Base-by-base conservation (phyloP, 2,329 filamentous ascomycete genomes). In the Claviceps africana region DNA sequence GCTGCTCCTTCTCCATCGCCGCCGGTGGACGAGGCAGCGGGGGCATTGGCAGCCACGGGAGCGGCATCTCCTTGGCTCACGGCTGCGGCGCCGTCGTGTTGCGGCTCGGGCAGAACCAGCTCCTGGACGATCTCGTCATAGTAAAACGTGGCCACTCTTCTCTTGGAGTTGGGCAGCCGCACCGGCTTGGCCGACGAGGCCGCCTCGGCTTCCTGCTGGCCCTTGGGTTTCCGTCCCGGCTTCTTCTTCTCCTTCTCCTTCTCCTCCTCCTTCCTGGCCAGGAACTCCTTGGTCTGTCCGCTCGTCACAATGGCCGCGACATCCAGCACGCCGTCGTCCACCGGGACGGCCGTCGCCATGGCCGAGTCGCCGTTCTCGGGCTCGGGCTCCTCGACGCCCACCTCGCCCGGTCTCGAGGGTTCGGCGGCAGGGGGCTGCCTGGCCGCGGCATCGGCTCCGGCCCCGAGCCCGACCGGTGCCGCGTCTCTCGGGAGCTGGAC, bases 291-390 rank as follows among this genome's bases (percentile, higher is more conserved):
- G 59, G 88, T 88, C 65, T 88, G 86, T 33, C 87, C 87, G 59
- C 82, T 85, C 1, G 85, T 85, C 37, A 93, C 86, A 57, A 93
- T 90, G 58, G 78, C 85, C n/a, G 87, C 88, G 47, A 93, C 86
- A 59, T 93, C 86, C 3, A 93, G 72, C 9, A 90, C 85, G 25
- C 87, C 87, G 53, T 91, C 86, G 1, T 82, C 78, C 2, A 75
- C 72, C 1, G 70, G 67, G 4, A 25, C 28, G n/a, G 15, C 43
- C 42, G 15, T 49, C 45, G 3, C 64, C 65, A 53, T 72, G 72
- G n/a, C 65, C 65, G 3, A 13, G 7, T 50, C 53, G 15, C 54
- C 55, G 1, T 71, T 70, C 8, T 67, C 71, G 33, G 63, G 64
- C 15, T 69, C 69, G 9, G 69, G 72, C 6, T 64, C 64, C 19